These are phyloP conservation scores for Chytriomyces confervae DNA, from an alignment of 192 early-diverging fungal genomes.

Conservation along the genomic window DNA sequence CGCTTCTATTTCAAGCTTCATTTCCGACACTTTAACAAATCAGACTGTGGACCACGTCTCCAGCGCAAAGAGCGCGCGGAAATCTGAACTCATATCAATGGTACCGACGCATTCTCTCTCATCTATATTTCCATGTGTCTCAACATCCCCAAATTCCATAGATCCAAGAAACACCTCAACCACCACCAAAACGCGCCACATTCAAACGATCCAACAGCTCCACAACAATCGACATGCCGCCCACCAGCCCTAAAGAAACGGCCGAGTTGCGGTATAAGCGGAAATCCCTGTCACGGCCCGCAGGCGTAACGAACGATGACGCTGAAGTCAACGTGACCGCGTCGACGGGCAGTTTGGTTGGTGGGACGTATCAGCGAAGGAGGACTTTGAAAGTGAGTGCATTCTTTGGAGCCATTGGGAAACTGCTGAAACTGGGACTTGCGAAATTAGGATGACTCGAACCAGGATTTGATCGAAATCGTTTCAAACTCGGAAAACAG, in stretches of 20 bases:
- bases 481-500: neutral
- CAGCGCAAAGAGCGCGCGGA: neutral
- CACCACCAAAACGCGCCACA: neutral
- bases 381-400: slow-evolving; percentile 11
- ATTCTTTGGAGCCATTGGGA: neutral
- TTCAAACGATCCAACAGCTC: neutral
- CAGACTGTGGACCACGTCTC: neutral
- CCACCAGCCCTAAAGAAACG: neutral
- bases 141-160: neutral
- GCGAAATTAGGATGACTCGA: neutral
- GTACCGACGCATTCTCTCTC: neutral
- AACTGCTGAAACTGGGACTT: neutral
- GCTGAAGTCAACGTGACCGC: neutral
- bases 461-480: slow-evolving; percentile 1
- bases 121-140: neutral
- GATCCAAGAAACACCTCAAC: neutral
- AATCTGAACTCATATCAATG: slow-evolving; percentile 12
- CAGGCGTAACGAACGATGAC: neutral
- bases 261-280: slow-evolving; percentile 4
- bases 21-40: neutral
- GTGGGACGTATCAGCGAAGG: slow-evolving; percentile 28
- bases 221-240: neutral
- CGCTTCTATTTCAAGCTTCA: neutral
- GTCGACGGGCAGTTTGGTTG: slow-evolving; percentile 28
- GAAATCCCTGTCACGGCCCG: neutral